phyloP scores from a whole-genome alignment of 2,329 filamentous ascomycete genomes.

The Monosporascus sp. region DNA sequence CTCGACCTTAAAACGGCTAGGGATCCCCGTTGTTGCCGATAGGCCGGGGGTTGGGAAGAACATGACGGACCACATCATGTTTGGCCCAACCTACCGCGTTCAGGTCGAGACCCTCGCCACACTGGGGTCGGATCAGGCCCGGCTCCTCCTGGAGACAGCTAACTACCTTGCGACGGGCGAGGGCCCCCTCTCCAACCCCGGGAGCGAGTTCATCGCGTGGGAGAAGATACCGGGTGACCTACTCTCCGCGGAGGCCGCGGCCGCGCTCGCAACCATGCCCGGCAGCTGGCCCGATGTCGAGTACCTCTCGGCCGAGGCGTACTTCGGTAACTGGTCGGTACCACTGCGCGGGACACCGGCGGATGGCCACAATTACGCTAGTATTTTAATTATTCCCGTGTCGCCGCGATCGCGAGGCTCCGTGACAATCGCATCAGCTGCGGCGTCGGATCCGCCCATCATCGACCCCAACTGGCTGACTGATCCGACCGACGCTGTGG shows the following conservation, averaged over 20 bases:
- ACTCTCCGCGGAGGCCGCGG: too few relatives aligned
- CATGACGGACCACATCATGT: constrained; percentile 45
- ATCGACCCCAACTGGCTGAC: constrained; percentile 43
- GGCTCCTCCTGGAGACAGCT: neutral
- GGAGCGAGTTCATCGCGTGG: too few relatives aligned
- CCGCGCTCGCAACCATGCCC: constrained; percentile 16
- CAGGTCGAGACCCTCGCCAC: neutral
- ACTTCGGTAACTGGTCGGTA: constrained; percentile 8
- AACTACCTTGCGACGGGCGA: constrained; percentile 2
- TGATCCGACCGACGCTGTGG: constrained; percentile 36
- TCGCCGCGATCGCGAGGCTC: constrained; percentile 9
- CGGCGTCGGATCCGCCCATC: constrained; percentile 30
- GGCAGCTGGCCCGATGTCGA: constrained; percentile 21
- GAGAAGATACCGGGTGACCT: too few relatives aligned
- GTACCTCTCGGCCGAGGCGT: constrained; percentile 8
- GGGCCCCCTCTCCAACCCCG: neutral
- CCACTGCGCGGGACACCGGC: constrained; percentile 2
- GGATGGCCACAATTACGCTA: constrained; percentile 12
- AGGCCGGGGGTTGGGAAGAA: constrained; percentile 56
- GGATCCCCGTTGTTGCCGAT: constrained; percentile 46
- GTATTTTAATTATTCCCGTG: neutral
- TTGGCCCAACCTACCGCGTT: constrained; percentile 18
- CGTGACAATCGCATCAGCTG: constrained; percentile 7
- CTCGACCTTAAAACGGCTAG: constrained; percentile 24
- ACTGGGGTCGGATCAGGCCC: neutral